A percentile compares a stretch with the other conserved stretches of the same genome.
Conservation (phyloP, 2,329 filamentous ascomycete species). For the Curvularia spicifera region DNA sequence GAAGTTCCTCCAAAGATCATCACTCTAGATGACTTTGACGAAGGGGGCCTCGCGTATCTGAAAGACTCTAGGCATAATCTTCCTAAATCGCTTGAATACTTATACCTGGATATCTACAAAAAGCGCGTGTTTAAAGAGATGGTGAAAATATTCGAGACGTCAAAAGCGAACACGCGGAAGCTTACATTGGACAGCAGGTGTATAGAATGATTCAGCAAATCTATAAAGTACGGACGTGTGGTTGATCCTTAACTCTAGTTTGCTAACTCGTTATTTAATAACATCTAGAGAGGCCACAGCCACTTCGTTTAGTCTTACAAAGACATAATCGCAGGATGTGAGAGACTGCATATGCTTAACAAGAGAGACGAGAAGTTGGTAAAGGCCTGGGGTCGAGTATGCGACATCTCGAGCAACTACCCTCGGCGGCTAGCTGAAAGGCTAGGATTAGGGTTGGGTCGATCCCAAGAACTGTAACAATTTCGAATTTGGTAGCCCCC, state of each 20-base stretch:
- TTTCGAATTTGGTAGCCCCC: constrained; percentile 1
- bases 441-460: background rate
- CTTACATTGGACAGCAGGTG: background rate
- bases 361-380: background rate
- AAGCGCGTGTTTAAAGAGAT: background rate
- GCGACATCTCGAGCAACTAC: constrained; percentile 2
- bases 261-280: background rate
- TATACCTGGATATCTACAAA: background rate
- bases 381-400: background rate
- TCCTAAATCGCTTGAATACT: background rate
- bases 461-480: background rate
- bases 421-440: background rate
- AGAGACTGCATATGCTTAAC: background rate
- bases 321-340: background rate
- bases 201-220: background rate
- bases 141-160: background rate
- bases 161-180: background rate
- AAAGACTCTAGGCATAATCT: background rate
- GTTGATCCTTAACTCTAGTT: background rate
- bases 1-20: background rate
- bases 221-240: background rate
- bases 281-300: background rate
- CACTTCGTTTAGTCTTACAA: too few relatives aligned
- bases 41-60: background rate
- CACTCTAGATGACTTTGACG: background rate